Percentiles rank a stretch among this genome's conserved stretches.
Conservation (phyloP, 495 filamentous ascomycete species). For the Aspergillus leporis region DNA sequence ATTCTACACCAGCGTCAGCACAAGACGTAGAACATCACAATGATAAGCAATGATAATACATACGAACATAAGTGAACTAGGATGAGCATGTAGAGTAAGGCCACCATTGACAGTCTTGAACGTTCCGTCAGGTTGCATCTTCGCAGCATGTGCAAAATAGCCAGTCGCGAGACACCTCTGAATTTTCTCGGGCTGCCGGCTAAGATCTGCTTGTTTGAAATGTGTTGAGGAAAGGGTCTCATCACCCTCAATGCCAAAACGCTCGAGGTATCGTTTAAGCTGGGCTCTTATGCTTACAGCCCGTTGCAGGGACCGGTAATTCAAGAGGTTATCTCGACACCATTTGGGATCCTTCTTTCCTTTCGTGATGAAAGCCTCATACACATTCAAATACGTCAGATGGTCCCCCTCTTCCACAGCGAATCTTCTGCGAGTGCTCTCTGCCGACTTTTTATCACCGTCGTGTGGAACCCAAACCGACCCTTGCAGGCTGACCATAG, state of each 20-base stretch:
- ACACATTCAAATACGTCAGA: conserved; percentile 90
- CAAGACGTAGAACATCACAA: not conserved
- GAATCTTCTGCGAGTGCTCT: conserved; percentile 77
- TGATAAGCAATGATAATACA: conserved; percentile 27
- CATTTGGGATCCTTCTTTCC: conserved; percentile 84
- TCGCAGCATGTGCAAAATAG: conserved; percentile 93
- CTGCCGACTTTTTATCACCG: conserved; percentile 69
- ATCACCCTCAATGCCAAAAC: conserved; percentile 73
- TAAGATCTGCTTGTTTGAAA: conserved; percentile 28
- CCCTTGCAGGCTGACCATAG: conserved; percentile 88
- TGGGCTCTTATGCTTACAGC: conserved; percentile 87
- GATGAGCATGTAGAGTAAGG: conserved; percentile 79
- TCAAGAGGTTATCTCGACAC: conserved; percentile 83
- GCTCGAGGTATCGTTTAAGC: conserved; percentile 81
- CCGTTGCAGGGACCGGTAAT: conserved; percentile 77
- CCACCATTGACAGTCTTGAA: conserved; percentile 80
- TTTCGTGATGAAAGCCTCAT: conserved; percentile 83
- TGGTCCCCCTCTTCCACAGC: conserved; percentile 95
- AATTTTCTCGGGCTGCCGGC: conserved; percentile 68
- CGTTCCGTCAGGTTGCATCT: conserved; percentile 92
- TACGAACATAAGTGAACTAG: conserved; percentile 90
- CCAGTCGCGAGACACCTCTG: conserved; percentile 85
- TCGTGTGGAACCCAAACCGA: conserved; percentile 80
- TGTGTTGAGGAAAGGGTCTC: conserved; percentile 49
- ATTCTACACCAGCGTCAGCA: conserved; percentile 55